Conservation (phyloP, 257 asterid genomes). For the Nicotiana tomentosiformis region DNA sequence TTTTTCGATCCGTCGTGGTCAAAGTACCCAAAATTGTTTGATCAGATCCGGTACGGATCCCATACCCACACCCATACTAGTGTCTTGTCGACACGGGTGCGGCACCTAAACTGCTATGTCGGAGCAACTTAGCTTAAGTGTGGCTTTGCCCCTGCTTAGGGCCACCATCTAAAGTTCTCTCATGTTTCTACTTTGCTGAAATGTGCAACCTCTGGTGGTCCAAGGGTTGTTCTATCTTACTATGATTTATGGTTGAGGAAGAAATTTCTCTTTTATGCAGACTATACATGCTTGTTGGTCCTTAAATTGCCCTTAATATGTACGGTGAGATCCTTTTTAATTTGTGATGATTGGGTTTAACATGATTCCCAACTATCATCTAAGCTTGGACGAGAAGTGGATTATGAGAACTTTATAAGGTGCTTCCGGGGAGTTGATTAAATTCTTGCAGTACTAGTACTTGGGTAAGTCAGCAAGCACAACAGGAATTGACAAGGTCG, state of each 20-base stretch:
- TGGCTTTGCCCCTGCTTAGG: neutral
- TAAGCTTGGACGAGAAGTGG: neutral
- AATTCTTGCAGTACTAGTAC: too few relatives aligned
- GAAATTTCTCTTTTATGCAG: neutral
- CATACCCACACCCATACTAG: too few relatives aligned
- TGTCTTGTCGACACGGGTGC: too few relatives aligned
- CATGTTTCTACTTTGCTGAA: neutral
- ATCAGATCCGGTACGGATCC: too few relatives aligned
- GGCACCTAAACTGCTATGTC: too few relatives aligned
- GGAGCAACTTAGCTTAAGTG: too few relatives aligned
- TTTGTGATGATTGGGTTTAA: neutral
- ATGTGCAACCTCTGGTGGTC: neutral
- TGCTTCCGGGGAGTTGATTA: neutral
- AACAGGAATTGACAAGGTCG: neutral
- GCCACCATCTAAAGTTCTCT: neutral
- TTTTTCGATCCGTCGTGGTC: too few relatives aligned
- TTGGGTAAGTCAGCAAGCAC: neutral
- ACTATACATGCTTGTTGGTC: neutral
- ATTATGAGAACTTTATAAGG: neutral
- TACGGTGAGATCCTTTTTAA: neutral
- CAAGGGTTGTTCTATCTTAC: neutral
- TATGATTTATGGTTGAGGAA: neutral
- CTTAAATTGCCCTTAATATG: neutral
- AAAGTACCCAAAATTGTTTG: too few relatives aligned
- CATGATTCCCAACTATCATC: neutral